Evolutionary conservation across 2,329 filamentous ascomycete genomes (phyloP).

Genomic region (Pseudogymnoascus verrucosus): DNA sequence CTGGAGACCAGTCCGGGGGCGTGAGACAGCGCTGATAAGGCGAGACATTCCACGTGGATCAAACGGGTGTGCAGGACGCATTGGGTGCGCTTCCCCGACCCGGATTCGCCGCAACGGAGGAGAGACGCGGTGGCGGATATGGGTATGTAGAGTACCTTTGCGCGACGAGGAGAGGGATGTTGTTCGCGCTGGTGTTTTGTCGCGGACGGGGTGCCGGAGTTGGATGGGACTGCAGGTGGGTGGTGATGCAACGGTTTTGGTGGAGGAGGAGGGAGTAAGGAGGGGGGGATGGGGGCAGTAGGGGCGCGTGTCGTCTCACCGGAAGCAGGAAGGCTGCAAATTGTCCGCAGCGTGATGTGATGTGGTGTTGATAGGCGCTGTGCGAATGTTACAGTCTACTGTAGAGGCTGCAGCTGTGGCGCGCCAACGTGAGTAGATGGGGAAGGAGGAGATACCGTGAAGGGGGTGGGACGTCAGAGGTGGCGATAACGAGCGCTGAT

Average conservation of each 20-base stretch:
- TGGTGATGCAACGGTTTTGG: not conserved
- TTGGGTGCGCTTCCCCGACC: not conserved
- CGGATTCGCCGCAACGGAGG: not conserved
- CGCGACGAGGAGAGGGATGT: not conserved
- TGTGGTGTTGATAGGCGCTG: not conserved
- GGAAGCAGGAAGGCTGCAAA: not conserved
- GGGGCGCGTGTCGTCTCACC: not conserved
- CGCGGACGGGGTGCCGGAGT: not conserved
- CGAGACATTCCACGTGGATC: conserved; percentile 1
- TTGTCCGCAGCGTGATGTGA: not conserved
- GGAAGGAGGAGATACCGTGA: not conserved
- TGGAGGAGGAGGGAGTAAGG: not conserved
- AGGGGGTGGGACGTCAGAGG: not conserved
- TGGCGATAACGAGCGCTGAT: not conserved
- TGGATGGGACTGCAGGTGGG: not conserved
- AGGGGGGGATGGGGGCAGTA: not conserved
- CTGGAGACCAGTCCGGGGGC: not conserved
- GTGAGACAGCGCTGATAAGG: not conserved
- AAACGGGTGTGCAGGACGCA: not conserved
- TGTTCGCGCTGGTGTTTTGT: not conserved
- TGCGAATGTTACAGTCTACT: not conserved
- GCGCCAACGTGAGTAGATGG: not conserved
- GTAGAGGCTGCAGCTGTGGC: not conserved
- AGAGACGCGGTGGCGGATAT: not conserved
- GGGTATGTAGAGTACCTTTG: not conserved